A percentile compares a stretch with the other conserved stretches of the same genome.
phyloP scores from a whole-genome alignment of 2,329 filamentous ascomycete genomes.

The Fusarium sacchari region DNA sequence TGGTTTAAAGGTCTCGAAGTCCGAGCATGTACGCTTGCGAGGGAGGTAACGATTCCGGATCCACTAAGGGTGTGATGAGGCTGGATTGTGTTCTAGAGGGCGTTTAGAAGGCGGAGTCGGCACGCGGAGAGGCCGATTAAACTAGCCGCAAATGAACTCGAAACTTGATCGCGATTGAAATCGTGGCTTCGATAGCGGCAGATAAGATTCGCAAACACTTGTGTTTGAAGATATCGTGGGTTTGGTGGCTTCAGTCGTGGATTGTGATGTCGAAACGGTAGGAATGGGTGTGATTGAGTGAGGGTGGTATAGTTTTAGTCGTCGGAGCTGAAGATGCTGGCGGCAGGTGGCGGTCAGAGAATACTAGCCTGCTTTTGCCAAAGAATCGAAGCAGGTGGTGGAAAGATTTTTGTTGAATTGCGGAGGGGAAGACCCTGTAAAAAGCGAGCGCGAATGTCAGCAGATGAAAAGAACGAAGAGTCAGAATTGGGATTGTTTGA shows the following conservation, averaged over 20 bases:
- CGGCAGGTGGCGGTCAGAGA: slow-evolving; percentile 29
- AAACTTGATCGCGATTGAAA: slow-evolving; percentile 14
- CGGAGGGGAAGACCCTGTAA: slow-evolving; percentile 15
- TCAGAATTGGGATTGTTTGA: background rate
- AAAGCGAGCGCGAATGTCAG: slow-evolving; percentile 15
- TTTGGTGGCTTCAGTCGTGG: slow-evolving; percentile 16
- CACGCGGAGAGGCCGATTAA: slow-evolving; percentile 32
- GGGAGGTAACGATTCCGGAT: slow-evolving; percentile 26
- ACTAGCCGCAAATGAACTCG: slow-evolving; percentile 24
- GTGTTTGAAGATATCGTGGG: slow-evolving; percentile 3
- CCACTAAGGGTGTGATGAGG: slow-evolving; percentile 32
- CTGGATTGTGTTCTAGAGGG: slow-evolving; percentile 31
- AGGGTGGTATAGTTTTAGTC: slow-evolving; percentile 7
- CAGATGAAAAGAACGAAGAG: slow-evolving; percentile 3
- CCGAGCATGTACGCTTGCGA: slow-evolving; percentile 28
- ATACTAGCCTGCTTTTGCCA: slow-evolving; percentile 25
- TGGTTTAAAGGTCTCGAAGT: slow-evolving; percentile 36
- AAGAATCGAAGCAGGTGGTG: slow-evolving; percentile 9
- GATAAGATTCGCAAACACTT: background rate
- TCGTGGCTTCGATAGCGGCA: slow-evolving; percentile 12
- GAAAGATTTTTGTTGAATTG: slow-evolving; percentile 3
- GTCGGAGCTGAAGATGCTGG: slow-evolving; percentile 11
- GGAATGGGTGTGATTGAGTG: slow-evolving; percentile 8
- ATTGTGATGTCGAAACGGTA: background rate
- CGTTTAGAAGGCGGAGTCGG: slow-evolving; percentile 23